Evolutionary conservation across 768 basidiomycete species (phyloP), one percentile per base, ranked within the genome.

Genomic region (Grammothele lineata): DNA sequence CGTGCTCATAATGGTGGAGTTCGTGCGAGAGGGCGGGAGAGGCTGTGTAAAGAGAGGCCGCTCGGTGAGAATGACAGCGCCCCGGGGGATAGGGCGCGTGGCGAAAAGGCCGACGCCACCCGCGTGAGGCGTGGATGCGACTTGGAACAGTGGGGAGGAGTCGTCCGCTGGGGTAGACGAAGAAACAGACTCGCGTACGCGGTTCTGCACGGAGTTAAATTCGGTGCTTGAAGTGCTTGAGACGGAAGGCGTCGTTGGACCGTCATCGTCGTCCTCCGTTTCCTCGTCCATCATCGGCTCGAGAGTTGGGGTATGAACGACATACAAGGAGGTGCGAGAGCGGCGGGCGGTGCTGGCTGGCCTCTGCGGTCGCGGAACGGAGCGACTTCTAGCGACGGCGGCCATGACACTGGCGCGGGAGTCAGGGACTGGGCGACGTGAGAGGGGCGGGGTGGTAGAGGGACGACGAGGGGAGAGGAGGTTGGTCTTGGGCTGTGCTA

Each of bases 91-190:
- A 23, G 55, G 41, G 11, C 57, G 55, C 5, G 57, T 55, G 5
- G 65, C 63, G 47, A 62, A 50, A 21, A 63, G 40, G 1, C 63
- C 63, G 27, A 56, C 54, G 36, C 63, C 65, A 21, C 61, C 60
- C 34, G 50, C 38, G 15, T 30, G 41, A 14, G 45, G 50, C 2
- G 51, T 25, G 5, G 46, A 34, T 12, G 51, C 30, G 1, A 53
- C 39, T 43, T 23, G 51, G 53, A 39, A 63, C 18, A 36, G 47
- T 37, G 46, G 52, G 22, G 40, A 51, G 23, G 46, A 25, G 12
- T 54, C 47, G 14, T 53, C 50, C 14, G 35, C 23, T n/a, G 27
- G 36, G 25, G n/a, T 35, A 26, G 42, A 17, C 15, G 18, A n/a
- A 4, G 42, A 34, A 7, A 43, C 45, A 8, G 47, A 35, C 12